These are phyloP conservation scores for Hymenoscyphus scutula DNA, from an alignment of 2,329 filamentous ascomycete genomes.

Conservation along the genomic window DNA sequence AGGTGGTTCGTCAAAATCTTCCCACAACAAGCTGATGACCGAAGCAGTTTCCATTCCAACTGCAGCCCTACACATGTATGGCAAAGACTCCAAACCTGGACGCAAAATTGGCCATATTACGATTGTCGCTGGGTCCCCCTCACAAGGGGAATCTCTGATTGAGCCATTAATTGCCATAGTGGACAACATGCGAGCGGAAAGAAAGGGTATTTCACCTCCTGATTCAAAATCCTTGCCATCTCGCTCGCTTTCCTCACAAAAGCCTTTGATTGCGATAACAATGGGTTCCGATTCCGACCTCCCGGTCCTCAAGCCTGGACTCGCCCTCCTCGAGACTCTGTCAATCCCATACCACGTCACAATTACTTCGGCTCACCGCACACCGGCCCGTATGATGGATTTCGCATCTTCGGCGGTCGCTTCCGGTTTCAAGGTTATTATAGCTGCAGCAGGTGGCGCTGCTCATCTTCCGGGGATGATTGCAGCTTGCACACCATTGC, in stretches of 20 bases:
- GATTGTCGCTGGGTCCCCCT: constrained; percentile 66
- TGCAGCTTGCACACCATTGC: constrained; percentile 66
- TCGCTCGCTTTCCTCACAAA: neutral
- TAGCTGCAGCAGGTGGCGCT: constrained; percentile 68
- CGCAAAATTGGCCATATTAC: constrained; percentile 97
- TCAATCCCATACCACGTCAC: constrained; percentile 68
- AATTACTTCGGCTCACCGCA: constrained; percentile 80
- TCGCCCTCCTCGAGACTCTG: constrained; percentile 48
- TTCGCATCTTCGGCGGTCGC: constrained; percentile 47
- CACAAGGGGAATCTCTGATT: constrained; percentile 64
- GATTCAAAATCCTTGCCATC: constrained; percentile 37
- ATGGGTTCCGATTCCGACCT: constrained; percentile 77
- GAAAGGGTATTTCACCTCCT: constrained; percentile 43
- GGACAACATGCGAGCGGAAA: constrained; percentile 56
- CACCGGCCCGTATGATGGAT: constrained; percentile 66
- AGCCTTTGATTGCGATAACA: constrained; percentile 58
- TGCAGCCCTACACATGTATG: constrained; percentile 80
- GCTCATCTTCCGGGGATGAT: constrained; percentile 75
- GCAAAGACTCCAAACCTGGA: constrained; percentile 81
- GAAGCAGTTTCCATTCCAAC: constrained; percentile 56
- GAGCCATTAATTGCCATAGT: constrained; percentile 67
- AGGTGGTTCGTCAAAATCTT: constrained; percentile 63
- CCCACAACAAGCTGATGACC: constrained; percentile 56
- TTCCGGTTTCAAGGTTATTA: constrained; percentile 36
- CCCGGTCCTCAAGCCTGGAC: constrained; percentile 70